Base-by-base conservation (phyloP, 208 protist species). In the Kentomonas sorsogonicus region DNA sequence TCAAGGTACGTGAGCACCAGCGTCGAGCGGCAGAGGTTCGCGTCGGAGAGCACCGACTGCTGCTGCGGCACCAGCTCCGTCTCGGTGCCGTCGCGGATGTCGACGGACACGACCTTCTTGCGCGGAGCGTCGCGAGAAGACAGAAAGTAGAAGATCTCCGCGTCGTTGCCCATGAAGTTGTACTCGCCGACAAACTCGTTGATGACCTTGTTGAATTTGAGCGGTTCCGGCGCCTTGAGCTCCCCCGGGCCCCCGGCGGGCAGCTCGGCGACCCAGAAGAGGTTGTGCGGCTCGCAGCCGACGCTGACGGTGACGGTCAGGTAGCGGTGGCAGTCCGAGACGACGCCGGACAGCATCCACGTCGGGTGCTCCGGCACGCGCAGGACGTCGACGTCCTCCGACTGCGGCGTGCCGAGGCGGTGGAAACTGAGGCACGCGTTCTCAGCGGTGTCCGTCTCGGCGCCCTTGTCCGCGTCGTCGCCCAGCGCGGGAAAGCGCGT, bases 391-490 rank as follows among this genome's bases (percentile, higher is more conserved):
- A 85, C 54, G 54, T 97, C 94, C 50, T 93, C 78, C 6, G 57
- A 58, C 64, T 95, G 90, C 53, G 67, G 34, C 1, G 76, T 91
- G 41, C 87, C 83, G 4, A 97, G 11, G 43, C 61, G 73, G 77
- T 97, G 94, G 66, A 95, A 97, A 61, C 87, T 96, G 4, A 96
- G 53, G 63, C 74, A 87, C 34, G 81, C 66, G 60, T 96, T 73
- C 62, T 83, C 60, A 26, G 81, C 77, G 7, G 38, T 65, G 65
- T 93, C 85, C 36, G 87, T 94, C 67, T 97, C 91, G 5, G 83
- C 85, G n/a, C 89, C 91, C 48, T 86, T 79, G 66, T 93, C 89
- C 10, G 61, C 55, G 20, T 68, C 69, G 20, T 81, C 84, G 13
- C 38, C 39, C 5, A 91, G 69, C 18, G 71, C 72, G 15, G 81